These are phyloP conservation scores for Leccinum subtestaceum DNA, from an alignment of 768 basidiomycete species.

Conservation along the genomic window DNA sequence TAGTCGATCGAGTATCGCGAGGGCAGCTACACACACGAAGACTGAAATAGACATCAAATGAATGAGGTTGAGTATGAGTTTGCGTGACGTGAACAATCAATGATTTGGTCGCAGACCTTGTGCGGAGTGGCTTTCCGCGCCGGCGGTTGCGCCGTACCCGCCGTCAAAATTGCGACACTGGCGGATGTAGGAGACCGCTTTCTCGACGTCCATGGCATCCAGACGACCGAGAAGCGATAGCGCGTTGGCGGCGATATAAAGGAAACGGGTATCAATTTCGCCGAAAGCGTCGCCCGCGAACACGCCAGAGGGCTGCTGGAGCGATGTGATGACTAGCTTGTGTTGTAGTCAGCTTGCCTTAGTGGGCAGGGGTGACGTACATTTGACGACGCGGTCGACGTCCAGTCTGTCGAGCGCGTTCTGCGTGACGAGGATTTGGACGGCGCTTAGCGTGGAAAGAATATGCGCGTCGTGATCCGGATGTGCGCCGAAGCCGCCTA, in stretches of 20 bases:
- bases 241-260: constrained; percentile 81
- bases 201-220: constrained; percentile 62
- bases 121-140: constrained; percentile 90
- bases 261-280: constrained; percentile 91
- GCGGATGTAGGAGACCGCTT: constrained; percentile 67
- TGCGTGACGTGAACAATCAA: not conserved
- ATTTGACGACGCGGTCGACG: constrained; percentile 65
- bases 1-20: constrained; percentile 83
- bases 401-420: constrained; percentile 75
- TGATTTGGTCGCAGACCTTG: constrained; percentile 57
- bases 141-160: constrained; percentile 80
- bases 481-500: constrained; percentile 90
- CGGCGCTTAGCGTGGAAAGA: constrained; percentile 81
- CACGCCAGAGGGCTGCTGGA: constrained; percentile 83
- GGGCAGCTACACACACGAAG: constrained; percentile 83
- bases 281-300: constrained; percentile 91
- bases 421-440: constrained; percentile 88
- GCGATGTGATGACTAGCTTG: constrained; percentile 68
- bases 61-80: not conserved
- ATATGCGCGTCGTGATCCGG: constrained; percentile 93
- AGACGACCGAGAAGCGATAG: constrained; percentile 79
- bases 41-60: constrained; percentile 46
- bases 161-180: constrained; percentile 93
- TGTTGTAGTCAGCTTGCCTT: not conserved
- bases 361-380: constrained; percentile 40